Percentiles rank a stretch among this genome's conserved stretches.
Conservation (phyloP, 2,329 filamentous ascomycete genomes). For the Fusarium pininemorale region DNA sequence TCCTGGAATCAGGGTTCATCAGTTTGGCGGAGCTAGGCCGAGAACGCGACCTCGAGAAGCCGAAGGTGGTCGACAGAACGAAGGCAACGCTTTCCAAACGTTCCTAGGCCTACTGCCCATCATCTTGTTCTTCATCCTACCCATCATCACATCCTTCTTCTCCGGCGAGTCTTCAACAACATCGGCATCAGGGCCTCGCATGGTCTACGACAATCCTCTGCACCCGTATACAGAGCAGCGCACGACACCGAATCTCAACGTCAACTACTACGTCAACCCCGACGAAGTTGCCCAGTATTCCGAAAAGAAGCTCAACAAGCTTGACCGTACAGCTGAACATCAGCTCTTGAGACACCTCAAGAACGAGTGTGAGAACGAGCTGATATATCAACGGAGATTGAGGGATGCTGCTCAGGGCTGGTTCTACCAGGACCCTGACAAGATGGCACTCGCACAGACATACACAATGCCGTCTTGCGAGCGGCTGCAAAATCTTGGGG, state of each 20-base stretch:
- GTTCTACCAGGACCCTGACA: conserved; percentile 83
- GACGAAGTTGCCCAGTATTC: conserved; percentile 77
- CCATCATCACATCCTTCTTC: conserved; percentile 84
- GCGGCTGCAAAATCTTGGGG: conserved; percentile 56
- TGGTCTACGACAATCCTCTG: conserved; percentile 78
- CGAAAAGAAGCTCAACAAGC: conserved; percentile 71
- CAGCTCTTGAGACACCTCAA: conserved; percentile 74
- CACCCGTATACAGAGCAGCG: conserved; percentile 80
- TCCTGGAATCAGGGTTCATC: conserved; percentile 91
- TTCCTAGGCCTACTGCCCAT: conserved; percentile 85
- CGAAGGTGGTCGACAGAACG: conserved; percentile 57
- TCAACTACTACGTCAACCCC: conserved; percentile 89
- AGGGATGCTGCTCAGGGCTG: conserved; percentile 85
- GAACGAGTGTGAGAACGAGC: conserved; percentile 79
- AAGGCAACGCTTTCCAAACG: conserved; percentile 63
- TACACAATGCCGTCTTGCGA: conserved; percentile 64
- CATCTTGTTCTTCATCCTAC: conserved; percentile 86
- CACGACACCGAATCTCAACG: conserved; percentile 72
- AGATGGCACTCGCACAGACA: conserved; percentile 74
- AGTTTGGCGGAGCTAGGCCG: conserved; percentile 86
- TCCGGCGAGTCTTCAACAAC: conserved; percentile 55
- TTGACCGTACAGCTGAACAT: conserved; percentile 82
- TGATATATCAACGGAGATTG: conserved; percentile 70
- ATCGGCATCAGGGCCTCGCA: conserved; percentile 64
- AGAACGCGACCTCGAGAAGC: conserved; percentile 77